These are phyloP conservation scores for Plasmodium blacklocki DNA, from an alignment of 169 alveolate species.

Conservation along the genomic window DNA sequence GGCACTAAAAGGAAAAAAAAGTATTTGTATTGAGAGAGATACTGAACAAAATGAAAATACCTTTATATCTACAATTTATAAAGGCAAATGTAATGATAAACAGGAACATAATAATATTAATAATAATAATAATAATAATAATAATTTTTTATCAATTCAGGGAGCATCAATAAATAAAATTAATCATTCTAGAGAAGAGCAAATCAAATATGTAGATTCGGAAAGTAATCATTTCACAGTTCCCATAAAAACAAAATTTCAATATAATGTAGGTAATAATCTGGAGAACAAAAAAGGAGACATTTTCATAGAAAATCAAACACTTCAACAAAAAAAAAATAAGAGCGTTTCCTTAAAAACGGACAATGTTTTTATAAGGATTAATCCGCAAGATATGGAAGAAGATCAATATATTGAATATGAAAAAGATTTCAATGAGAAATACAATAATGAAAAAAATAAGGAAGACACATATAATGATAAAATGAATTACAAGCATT, in stretches of 20 bases:
- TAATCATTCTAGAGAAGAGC: no score
- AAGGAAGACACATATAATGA: neutral
- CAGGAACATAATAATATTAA: no score
- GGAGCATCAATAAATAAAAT: no score
- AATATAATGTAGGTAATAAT: neutral
- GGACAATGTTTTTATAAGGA: neutral
- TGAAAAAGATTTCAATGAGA: neutral
- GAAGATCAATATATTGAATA: neutral
- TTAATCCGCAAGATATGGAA: neutral
- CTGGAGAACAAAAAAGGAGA: conserved; percentile 1
- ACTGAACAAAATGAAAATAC: neutral
- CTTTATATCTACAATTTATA: no score
- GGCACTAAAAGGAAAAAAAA: neutral
- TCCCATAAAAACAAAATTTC: neutral
- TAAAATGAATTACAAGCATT: neutral
- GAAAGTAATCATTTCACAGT: no score
- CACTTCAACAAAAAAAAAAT: neutral
- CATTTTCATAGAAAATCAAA: neutral
- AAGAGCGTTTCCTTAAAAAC: conserved; percentile 15
- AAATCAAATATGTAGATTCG: no score
- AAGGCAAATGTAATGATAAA: no score
- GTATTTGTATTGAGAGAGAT: neutral
- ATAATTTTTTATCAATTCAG: no score
- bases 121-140: no score
- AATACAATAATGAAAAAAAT: neutral